Conservation (phyloP, 176 grass and related monocot species). For the Carex kokanica region DNA sequence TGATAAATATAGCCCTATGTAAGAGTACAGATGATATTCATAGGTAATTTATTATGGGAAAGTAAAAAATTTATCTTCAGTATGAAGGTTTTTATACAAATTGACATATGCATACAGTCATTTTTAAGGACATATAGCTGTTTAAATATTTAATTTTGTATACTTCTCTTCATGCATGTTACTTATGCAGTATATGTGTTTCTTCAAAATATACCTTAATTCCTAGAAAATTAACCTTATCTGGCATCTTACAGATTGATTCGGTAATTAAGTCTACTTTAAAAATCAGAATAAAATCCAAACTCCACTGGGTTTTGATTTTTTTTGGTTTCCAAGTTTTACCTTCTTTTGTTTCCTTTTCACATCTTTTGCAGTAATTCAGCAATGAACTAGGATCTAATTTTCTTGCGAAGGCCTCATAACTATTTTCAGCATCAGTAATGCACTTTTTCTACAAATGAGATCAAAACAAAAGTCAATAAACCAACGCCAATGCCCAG, state of each 20-base stretch:
- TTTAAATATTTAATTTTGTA: slow-evolving; percentile 9
- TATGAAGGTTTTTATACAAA: neutral
- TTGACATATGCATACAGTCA: neutral
- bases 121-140: neutral
- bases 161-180: neutral
- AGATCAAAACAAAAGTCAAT: slow-evolving; percentile 1
- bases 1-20: too few relatives aligned
- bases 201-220: neutral
- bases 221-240: neutral
- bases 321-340: too few relatives aligned
- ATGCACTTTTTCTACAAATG: slow-evolving; percentile 65
- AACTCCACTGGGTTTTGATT: too few relatives aligned
- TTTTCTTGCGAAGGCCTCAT: slow-evolving; percentile 56
- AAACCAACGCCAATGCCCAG: slow-evolving; percentile 1
- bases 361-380: slow-evolving; percentile 80
- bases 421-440: slow-evolving; percentile 65
- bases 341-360: slow-evolving; percentile 90
- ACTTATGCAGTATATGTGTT: neutral
- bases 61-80: too few relatives aligned
- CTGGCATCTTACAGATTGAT: neutral
- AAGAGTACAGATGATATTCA: too few relatives aligned
- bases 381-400: slow-evolving; percentile 55
- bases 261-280: neutral
- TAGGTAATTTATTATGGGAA: too few relatives aligned
- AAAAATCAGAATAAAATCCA: neutral